phyloP scores from a whole-genome alignment of 2,329 filamentous ascomycete species.

The Colletotrichum liaoningense region DNA sequence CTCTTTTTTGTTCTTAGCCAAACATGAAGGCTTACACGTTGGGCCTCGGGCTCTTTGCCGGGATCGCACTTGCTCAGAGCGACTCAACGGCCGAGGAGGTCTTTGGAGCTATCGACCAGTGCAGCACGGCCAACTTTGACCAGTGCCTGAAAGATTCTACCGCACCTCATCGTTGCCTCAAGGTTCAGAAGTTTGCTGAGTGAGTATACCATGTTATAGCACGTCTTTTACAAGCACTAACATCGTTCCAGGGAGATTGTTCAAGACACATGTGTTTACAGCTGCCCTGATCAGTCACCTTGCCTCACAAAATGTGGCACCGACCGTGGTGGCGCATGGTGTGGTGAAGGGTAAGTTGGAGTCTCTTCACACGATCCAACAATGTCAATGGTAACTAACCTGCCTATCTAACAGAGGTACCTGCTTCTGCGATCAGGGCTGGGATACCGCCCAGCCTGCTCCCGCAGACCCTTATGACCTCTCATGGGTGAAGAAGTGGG shows the following conservation, averaged over 20 bases:
- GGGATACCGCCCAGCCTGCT: not conserved
- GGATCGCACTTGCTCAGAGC: not conserved
- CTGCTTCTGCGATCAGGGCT: not conserved
- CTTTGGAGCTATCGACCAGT: not conserved
- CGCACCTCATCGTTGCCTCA: not conserved
- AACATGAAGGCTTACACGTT: not conserved
- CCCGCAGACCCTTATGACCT: slow-evolving; percentile 31
- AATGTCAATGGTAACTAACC: not conserved
- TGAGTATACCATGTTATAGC: not conserved
- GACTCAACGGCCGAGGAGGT: not conserved
- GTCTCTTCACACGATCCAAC: no score
- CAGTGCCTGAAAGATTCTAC: not conserved
- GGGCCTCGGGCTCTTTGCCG: not conserved
- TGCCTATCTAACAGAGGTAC: not conserved
- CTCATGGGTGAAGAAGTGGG: slow-evolving; percentile 45
- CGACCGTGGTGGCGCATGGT: not conserved
- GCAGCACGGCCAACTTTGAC: not conserved
- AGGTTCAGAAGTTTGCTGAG: not conserved
- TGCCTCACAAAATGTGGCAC: not conserved
- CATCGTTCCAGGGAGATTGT: not conserved
- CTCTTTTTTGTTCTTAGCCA: not conserved
- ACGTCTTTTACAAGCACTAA: no score
- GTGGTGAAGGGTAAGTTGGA: not conserved
- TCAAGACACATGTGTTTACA: not conserved
- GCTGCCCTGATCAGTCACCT: not conserved